Percentiles rank a stretch among this genome's conserved stretches.
phyloP scores from a whole-genome alignment of 306 rosid genomes.

The Acmispon strigosus region DNA sequence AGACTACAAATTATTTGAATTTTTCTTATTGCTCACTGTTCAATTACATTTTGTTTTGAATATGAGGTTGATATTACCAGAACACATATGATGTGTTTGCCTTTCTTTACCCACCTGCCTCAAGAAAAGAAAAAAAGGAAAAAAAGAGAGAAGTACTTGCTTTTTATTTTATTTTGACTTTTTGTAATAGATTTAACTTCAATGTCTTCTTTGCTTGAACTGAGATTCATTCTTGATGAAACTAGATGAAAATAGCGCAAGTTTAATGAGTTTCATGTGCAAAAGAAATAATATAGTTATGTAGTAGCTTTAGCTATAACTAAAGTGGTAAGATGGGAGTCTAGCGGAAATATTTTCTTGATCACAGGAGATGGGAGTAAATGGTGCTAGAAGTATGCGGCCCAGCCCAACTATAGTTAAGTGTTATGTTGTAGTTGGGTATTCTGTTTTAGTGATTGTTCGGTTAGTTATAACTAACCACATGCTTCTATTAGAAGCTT shows the following conservation, averaged over 20 bases:
- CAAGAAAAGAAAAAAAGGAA: neutral
- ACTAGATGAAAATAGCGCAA: neutral
- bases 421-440: too few relatives aligned
- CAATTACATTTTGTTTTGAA: neutral
- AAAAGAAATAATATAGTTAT: neutral
- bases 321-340: neutral
- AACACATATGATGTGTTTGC: neutral
- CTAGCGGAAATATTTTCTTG: neutral
- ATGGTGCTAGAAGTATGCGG: neutral
- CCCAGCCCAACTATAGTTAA: too few relatives aligned
- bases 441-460: too few relatives aligned
- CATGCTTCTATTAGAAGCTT: too few relatives aligned
- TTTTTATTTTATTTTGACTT: neutral
- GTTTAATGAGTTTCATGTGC: neutral
- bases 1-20: neutral
- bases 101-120: neutral
- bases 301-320: neutral
- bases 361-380: neutral
- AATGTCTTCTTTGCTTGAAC: neutral
- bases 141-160: neutral
- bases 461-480: too few relatives aligned
- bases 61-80: neutral
- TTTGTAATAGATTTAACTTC: neutral
- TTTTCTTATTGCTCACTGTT: slow-evolving; percentile 11
- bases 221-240: neutral